Evolutionary conservation across 129 eudicot genomes (phyloP), one percentile per base, ranked within the genome.

Genomic region (Gnaphalium uliginosum): DNA sequence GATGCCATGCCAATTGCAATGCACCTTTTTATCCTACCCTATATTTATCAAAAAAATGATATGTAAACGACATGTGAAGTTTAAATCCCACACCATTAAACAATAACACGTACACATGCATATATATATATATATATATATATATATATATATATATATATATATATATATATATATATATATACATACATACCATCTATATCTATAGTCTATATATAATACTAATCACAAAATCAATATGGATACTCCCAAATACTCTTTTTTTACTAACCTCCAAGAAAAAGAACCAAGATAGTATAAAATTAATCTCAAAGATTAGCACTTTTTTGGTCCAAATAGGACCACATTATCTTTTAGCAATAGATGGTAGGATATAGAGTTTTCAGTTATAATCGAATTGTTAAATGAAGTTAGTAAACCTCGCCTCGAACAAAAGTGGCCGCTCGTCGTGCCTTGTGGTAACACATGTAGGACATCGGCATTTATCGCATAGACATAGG

Each of bases 1-100:
- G 63, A 75, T 75, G 50, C 71, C 63, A 75, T 75, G n/a, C n/a
- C n/a, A n/a, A n/a, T n/a, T n/a, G n/a, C n/a, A n/a, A 26, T 29
- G 60, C 59, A 54, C 60, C 23, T 54, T 24, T 24, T 60, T 13
- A 63, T 29, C 22, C 24, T 59, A 61, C 13, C 72, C 32, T n/a
- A 37, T 14, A 22, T 56, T 54, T 4, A 56, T 21, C 13, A 56
- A 6, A 61, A 61, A 46, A 15, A 0, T 14, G 46, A 48, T 29
- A 30, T 19, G 23, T 75, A 64, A 29, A 75, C 26, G 71, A 75
- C 71, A 75, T 64, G 64, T 63, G 35, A 75, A 19, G 79, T 64
- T 75, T 48, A 64, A 64, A 64, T 75, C 72, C 72, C 72, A 75
- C 72, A 64, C 51, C 72, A 24, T 68, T 37, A 53, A 62, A 62